These are phyloP conservation scores for Quercus berberidifolia DNA, from an alignment of 306 rosid species.

Conservation along the genomic window DNA sequence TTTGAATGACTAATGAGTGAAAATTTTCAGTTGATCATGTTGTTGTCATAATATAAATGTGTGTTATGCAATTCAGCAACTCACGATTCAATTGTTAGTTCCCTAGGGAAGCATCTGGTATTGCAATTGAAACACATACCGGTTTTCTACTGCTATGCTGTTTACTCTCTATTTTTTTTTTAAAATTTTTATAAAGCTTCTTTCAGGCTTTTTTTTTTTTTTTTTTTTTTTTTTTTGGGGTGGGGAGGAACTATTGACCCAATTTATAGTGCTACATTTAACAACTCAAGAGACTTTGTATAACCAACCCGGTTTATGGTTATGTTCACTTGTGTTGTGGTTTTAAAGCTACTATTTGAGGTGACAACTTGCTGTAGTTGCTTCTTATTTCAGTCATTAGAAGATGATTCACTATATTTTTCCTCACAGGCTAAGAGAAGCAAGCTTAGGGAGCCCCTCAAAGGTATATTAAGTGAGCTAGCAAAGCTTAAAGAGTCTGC, in stretches of 20 bases:
- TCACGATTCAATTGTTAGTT: not conserved
- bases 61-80: not conserved
- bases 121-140: not conserved
- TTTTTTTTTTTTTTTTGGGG: not conserved
- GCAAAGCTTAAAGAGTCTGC: conserved; percentile 39
- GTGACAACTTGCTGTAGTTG: not conserved
- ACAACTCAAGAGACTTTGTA: not conserved
- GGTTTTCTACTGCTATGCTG: not conserved
- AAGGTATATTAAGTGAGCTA: conserved; percentile 53
- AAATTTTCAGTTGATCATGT: not conserved
- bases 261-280: not conserved
- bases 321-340: not conserved
- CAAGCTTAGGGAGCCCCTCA: conserved; percentile 36
- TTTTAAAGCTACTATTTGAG: not conserved
- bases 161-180: no score
- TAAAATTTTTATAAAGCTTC: no score
- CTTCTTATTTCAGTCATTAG: not conserved
- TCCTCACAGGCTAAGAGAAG: conserved; percentile 52
- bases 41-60: not conserved
- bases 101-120: not conserved
- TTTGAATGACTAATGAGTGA: not conserved
- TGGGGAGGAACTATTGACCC: not conserved
- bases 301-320: not conserved
- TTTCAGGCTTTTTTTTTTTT: no score
- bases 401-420: conserved; percentile 12